phyloP scores from a whole-genome alignment of 305 asterid genomes.

The Nicotiana rustica region DNA sequence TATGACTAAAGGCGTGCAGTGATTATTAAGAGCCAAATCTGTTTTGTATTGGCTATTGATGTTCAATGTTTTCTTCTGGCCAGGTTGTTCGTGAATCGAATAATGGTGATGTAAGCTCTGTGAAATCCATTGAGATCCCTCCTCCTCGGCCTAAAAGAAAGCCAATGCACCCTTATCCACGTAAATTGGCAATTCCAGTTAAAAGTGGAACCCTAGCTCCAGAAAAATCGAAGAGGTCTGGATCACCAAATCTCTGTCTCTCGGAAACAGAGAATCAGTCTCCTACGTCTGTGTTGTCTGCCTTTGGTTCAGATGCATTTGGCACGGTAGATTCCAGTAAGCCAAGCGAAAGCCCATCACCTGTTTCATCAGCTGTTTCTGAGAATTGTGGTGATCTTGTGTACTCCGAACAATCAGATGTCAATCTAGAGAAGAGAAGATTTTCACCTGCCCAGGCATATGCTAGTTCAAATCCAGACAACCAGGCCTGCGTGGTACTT shows the following conservation, averaged over 20 bases:
- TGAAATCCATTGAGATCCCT: slow-evolving; percentile 79
- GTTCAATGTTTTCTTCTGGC: slow-evolving; percentile 28
- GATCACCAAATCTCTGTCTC: slow-evolving; percentile 39
- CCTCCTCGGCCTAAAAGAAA: slow-evolving; percentile 97
- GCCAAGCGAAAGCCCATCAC: slow-evolving; percentile 54
- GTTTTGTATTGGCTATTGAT: slow-evolving; percentile 22
- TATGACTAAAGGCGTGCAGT: slow-evolving; percentile 59
- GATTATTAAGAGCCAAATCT: not conserved
- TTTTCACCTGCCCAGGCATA: slow-evolving; percentile 47
- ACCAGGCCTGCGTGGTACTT: slow-evolving; percentile 55
- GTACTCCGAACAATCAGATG: slow-evolving; percentile 44
- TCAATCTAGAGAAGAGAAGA: slow-evolving; percentile 45
- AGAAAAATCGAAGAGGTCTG: slow-evolving; percentile 46
- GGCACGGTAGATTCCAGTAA: slow-evolving; percentile 46
- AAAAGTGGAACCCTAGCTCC: slow-evolving; percentile 47
- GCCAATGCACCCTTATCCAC: slow-evolving; percentile 95
- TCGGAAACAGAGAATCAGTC: slow-evolving; percentile 63
- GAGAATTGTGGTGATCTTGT: slow-evolving; percentile 31
- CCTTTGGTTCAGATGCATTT: slow-evolving; percentile 59
- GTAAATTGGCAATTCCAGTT: slow-evolving; percentile 58
- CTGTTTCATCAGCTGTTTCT: slow-evolving; percentile 58
- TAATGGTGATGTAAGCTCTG: slow-evolving; percentile 53
- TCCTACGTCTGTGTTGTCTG: slow-evolving; percentile 80
- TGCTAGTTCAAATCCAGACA: slow-evolving; percentile 55
- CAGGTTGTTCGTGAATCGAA: slow-evolving; percentile 77